Base-by-base conservation (phyloP, 2,329 filamentous ascomycete genomes). In the Aspergillus ruber region DNA sequence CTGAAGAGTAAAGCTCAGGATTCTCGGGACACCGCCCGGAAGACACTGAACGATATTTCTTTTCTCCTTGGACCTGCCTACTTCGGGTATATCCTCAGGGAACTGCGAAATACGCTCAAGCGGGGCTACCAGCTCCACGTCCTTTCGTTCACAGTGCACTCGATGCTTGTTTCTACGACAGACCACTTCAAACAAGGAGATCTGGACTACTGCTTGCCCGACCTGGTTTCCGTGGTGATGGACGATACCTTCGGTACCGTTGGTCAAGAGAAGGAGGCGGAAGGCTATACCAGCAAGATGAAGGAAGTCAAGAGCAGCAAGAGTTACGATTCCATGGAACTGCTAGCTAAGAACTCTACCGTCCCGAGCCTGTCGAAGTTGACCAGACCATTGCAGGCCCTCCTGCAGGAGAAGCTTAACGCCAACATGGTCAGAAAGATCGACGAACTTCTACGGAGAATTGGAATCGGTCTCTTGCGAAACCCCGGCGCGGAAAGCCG, bases 241-340 rank as follows among this genome's bases (percentile, higher is more conserved):
- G 93, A 98, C 61, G 94, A 98, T 63, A 93, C 94, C 10, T 98
- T 98, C 62, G 94, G 94, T 25, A 82, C 83, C 5, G 86, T 86
- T 29, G 93, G 93, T 2, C 87, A 95, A 70, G 91, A 98, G 63
- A 98, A 98, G 69, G 93, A 98, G 59, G 91, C 91, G 0, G 90
- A 96, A 58, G 93, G 90, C 45, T 98, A 98, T 65, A 85, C 86
- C 47, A 95, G 84, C 64, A 87, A 91, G 68, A 96, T 94, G 85
- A 95, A 94, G 68, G 93, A 98, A 70, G 85, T 98, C 48, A 97
- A 95, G 74, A 93, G 88, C 68, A 96, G 88, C 75, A 98, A 97
- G 75, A 96, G 90, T 64, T 95, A 90, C 61, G 94, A 98, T 63
- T 95, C 93, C 0, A 94, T 97, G 84, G 91, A 97, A 66, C 76